Evolutionary conservation across 768 basidiomycete genomes (phyloP).

Genomic region (Chalciporus sphaerocephalus): DNA sequence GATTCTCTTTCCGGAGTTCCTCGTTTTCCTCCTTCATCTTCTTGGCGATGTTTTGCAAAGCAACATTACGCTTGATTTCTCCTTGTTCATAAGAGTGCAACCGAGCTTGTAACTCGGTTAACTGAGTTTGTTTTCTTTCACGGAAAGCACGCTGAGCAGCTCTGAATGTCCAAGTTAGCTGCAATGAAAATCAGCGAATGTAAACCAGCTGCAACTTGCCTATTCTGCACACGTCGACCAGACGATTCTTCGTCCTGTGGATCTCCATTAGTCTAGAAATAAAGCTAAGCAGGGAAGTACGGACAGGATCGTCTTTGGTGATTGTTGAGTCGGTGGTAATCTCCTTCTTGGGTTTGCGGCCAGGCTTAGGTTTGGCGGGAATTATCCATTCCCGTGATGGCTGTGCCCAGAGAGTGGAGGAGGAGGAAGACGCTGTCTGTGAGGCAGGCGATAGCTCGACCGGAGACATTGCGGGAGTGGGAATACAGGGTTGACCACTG

Average conservation of each 20-base stretch:
- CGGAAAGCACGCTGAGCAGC: conserved; percentile 88
- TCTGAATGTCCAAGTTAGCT: conserved; percentile 37
- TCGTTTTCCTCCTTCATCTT: conserved; percentile 87
- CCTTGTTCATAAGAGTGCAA: conserved; percentile 84
- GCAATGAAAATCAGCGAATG: neutral
- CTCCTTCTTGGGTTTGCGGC: conserved; percentile 83
- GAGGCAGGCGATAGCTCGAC: conserved; percentile 30
- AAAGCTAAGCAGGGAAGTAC: conserved; percentile 16
- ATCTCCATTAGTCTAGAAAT: conserved; percentile 4
- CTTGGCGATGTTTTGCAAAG: conserved; percentile 78
- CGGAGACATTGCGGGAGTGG: conserved; percentile 22
- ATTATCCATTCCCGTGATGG: conserved; percentile 90
- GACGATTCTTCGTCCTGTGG: conserved; percentile 46
- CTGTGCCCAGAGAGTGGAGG: conserved; percentile 72
- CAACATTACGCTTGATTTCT: conserved; percentile 84
- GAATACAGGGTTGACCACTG: conserved; percentile 17
- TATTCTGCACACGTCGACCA: conserved; percentile 73
- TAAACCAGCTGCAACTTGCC: conserved; percentile 36
- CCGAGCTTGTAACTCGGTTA: conserved; percentile 82
- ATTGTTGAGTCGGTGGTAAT: conserved; percentile 19
- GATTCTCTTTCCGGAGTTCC: conserved; percentile 63
- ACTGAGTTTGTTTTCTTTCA: conserved; percentile 84
- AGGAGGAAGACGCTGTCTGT: conserved; percentile 35
- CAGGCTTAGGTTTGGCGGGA: conserved; percentile 81
- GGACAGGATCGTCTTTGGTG: conserved; percentile 48